Conservation (phyloP, 2,329 filamentous ascomycete species). For the Ceratocystis harringtonii region DNA sequence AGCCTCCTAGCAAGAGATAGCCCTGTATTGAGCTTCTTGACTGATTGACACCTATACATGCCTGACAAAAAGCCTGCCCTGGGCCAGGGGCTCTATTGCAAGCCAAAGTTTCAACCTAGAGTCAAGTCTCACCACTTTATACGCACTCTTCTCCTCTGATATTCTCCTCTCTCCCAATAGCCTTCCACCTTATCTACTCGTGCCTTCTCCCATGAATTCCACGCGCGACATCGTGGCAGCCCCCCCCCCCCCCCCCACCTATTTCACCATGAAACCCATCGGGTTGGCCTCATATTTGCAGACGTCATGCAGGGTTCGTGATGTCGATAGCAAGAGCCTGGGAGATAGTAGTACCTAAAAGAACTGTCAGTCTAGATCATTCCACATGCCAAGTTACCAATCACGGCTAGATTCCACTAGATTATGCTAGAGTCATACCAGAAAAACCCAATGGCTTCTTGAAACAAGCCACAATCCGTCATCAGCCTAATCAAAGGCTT, state of each 20-base stretch:
- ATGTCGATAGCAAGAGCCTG: no score
- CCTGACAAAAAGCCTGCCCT: background rate
- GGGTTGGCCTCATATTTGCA: no score
- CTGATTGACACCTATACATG: no score
- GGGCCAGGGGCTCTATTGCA: background rate
- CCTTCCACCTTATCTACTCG: background rate
- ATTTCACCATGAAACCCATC: no score
- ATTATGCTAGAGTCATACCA: background rate
- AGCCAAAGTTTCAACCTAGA: background rate
- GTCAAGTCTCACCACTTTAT: background rate
- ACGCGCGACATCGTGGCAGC: no score
- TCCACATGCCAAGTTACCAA: no score
- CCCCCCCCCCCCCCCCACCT: background rate
- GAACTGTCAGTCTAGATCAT: no score
- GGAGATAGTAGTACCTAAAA: background rate
- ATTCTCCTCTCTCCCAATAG: background rate
- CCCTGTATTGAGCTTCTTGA: no score
- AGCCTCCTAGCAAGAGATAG: no score
- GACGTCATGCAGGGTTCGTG: no score
- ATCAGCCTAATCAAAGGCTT: background rate
- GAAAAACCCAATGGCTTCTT: background rate
- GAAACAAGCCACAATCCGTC: conserved; percentile 3
- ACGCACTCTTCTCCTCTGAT: background rate
- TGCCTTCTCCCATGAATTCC: background rate
- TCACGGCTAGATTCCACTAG: background rate